These are phyloP conservation scores for Xylaria arbuscula DNA, from an alignment of 2,329 filamentous ascomycete genomes.

Conservation along the genomic window DNA sequence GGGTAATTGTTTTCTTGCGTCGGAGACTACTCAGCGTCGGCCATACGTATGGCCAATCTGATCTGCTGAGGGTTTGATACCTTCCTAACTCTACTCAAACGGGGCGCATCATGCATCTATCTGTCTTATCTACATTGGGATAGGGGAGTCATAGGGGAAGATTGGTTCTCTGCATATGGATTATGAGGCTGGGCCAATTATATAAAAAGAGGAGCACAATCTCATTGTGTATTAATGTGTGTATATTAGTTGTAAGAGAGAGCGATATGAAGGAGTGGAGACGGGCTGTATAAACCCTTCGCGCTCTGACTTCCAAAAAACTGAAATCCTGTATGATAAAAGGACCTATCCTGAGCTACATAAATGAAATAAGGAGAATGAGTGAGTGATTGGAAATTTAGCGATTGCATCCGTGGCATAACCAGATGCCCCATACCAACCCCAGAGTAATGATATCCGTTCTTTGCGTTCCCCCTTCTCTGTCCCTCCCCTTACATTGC, in stretches of 20 bases:
- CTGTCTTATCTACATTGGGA: constrained; percentile 26
- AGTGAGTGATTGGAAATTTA: background rate
- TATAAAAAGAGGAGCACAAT: constrained; percentile 23
- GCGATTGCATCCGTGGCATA: background rate
- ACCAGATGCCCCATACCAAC: too few relatives aligned
- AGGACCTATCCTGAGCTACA: constrained; percentile 4
- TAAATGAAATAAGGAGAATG: background rate
- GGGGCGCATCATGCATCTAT: constrained; percentile 25
- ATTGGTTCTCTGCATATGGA: constrained; percentile 32
- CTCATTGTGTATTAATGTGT: constrained; percentile 42
- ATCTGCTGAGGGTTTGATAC: constrained; percentile 6
- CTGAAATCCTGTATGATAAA: constrained; percentile 25
- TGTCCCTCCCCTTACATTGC: too few relatives aligned
- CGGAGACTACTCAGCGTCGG: constrained; percentile 24
- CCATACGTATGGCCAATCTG: constrained; percentile 2
- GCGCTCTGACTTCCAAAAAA: background rate
- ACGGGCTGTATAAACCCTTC: background rate
- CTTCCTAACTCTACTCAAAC: constrained; percentile 37
- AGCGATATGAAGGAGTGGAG: constrained; percentile 28
- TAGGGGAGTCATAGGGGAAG: constrained; percentile 20
- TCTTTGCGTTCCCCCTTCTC: too few relatives aligned
- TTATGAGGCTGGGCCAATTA: constrained; percentile 30
- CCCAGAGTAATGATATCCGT: background rate
- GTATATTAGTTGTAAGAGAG: constrained; percentile 43
- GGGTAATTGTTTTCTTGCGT: constrained; percentile 26